A percentile compares a stretch with the other conserved stretches of the same genome.
Conservation (phyloP, 257 asterid genomes). For the Phtheirospermum japonicum region DNA sequence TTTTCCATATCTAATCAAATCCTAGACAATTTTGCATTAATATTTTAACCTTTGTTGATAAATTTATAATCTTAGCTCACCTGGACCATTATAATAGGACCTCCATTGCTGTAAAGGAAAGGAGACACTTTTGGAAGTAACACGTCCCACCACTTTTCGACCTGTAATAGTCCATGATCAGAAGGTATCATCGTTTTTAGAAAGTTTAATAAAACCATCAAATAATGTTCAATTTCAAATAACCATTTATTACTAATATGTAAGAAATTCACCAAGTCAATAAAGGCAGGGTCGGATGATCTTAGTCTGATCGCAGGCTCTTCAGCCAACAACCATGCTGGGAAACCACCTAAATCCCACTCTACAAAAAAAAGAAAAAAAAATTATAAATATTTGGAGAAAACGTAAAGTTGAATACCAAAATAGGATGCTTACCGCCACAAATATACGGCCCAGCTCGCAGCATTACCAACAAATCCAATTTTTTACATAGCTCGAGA, state of each 20-base stretch:
- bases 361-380: conserved; percentile 44
- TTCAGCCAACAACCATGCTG: conserved; percentile 87
- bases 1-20: too few species aligned
- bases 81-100: conserved; percentile 93
- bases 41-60: not conserved
- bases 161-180: conserved; percentile 46
- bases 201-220: too few species aligned
- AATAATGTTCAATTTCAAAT: too few species aligned
- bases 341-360: conserved; percentile 99
- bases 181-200: too few species aligned
- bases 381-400: not conserved
- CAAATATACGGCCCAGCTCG: conserved; percentile 96
- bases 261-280: conserved; percentile 57
- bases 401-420: conserved; percentile 10
- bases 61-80: conserved; percentile 31
- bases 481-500: conserved; percentile 73
- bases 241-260: too few species aligned
- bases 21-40: conserved; percentile 4
- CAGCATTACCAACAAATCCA: conserved; percentile 87
- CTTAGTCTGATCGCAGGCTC: conserved; percentile 76
- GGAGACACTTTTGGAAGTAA: conserved; percentile 76
- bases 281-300: conserved; percentile 83
- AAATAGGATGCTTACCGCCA: conserved; percentile 61
- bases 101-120: conserved; percentile 76
- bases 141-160: conserved; percentile 81